phyloP scores from a whole-genome alignment of 768 basidiomycete genomes.

The Pleurotus eryngii region DNA sequence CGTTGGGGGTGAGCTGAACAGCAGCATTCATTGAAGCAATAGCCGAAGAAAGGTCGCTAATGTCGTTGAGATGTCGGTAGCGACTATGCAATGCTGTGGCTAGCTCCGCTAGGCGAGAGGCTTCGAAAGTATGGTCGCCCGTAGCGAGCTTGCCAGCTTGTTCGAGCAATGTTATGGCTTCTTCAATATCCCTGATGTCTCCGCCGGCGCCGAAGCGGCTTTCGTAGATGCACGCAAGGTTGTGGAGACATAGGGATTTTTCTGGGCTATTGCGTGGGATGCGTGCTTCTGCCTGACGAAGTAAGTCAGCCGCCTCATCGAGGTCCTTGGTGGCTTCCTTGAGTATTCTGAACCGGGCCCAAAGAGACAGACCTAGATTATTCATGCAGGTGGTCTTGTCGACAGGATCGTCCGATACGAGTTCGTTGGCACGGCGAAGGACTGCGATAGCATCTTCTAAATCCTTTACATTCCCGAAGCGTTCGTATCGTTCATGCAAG shows the following conservation, averaged over 20 bases:
- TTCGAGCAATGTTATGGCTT: not conserved
- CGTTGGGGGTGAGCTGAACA: not conserved
- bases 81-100: not conserved
- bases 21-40: not conserved
- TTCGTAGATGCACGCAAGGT: not conserved
- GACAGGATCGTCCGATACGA: not conserved
- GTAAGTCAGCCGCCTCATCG: not conserved
- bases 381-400: not conserved
- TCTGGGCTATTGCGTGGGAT: not conserved
- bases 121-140: not conserved
- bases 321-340: not conserved
- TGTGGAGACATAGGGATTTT: not conserved
- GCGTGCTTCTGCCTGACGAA: not conserved
- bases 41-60: not conserved
- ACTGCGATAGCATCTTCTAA: not conserved
- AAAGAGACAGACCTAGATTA: not conserved
- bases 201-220: not conserved
- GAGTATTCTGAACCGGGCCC: not conserved
- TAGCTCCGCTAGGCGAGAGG: not conserved
- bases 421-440: not conserved
- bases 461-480: not conserved
- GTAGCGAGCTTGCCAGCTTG: not conserved
- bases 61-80: not conserved
- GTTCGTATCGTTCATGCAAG: not conserved
- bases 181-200: not conserved